Evolutionary conservation across 2,329 filamentous ascomycete species (phyloP), one percentile per base, ranked within the genome.

Genomic region (Neopestalotiopsis rosae): DNA sequence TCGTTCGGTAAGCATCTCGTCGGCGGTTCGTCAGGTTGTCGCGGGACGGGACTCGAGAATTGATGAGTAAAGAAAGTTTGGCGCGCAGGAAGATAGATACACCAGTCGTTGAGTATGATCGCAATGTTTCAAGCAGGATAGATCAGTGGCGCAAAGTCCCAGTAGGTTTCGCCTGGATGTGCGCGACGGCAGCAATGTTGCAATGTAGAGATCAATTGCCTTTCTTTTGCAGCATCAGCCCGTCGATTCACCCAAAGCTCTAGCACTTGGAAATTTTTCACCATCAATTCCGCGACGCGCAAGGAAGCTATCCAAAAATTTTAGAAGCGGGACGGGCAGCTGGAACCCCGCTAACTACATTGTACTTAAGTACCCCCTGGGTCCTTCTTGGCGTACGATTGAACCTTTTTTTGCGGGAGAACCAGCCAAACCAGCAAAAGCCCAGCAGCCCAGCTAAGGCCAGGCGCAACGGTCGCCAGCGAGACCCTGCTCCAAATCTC

Each of bases 1-100:
- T 69, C 86, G 84, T 76, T 91, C 89, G 28, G 87, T 85, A 66
- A 90, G 76, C 89, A 91, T 91, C 59, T 34, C 24, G 28, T 62
- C 32, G 59, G 14, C 59, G 45, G 45, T 17, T 52, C 20, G 45
- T 14, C 45, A n/a, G 17, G 45, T 10, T 52, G 45, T 52, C 45
- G 45, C n/a, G 45, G 45, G 45, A 52, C 45, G 45, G 45, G 45
- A 52, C 45, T 52, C 45, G 45, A 20, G 6, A 9, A n/a, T n/a
- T 28, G 45, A 52, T 52, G 9, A 7, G 45, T 10, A 20, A 52
- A 52, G 45, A 20, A 10, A 17, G 14, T 52, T 52, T 49, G n/a
- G 6, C 34, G 34, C 34, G 34, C 10, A 38, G 34, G 34, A 6
- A 38, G 10, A 38, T 17, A 52, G 34, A 10, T 38, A 38, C 34